A percentile compares a stretch with the other conserved stretches of the same genome.
Conservation (phyloP, 108 stramenopile species). For the Skeletonema grethae region DNA sequence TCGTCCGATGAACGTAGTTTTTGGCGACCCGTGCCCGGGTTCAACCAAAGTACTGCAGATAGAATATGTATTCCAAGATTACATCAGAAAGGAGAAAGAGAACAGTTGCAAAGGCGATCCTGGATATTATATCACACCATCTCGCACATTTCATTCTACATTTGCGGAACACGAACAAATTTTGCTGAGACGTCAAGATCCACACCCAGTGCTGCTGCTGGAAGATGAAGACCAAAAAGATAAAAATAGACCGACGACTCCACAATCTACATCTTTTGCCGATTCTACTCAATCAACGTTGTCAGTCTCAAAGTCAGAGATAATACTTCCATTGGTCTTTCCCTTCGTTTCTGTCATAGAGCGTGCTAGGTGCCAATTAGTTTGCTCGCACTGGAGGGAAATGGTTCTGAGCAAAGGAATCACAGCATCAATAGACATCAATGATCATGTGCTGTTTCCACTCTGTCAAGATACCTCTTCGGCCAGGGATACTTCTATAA, state of each 20-base stretch:
- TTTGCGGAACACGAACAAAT: constrained; percentile 71
- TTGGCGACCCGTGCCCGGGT: constrained; percentile 80
- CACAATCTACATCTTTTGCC: background rate
- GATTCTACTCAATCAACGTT: constrained; percentile 29
- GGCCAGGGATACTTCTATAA: background rate
- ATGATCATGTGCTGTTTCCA: constrained; percentile 42
- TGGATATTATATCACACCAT: constrained; percentile 16
- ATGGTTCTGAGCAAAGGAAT: constrained; percentile 56
- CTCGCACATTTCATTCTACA: constrained; percentile 48
- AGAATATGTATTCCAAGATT: constrained; percentile 45
- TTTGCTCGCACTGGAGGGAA: constrained; percentile 53
- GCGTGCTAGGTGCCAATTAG: constrained; percentile 53
- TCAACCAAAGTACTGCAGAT: constrained; percentile 58
- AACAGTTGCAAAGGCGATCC: background rate
- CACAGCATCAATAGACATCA: constrained; percentile 53
- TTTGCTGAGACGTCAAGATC: constrained; percentile 44
- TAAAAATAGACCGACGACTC: background rate
- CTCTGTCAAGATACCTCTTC: constrained; percentile 5
- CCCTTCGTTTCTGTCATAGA: constrained; percentile 52
- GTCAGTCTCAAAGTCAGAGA: constrained; percentile 49
- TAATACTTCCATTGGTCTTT: constrained; percentile 56
- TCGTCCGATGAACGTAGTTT: constrained; percentile 59
- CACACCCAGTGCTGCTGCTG: background rate
- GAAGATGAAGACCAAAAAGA: constrained; percentile 3
- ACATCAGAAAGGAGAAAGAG: constrained; percentile 2